Conservation (phyloP, 1,284 basidiomycete genomes). For the Malassezia caprae region DNA sequence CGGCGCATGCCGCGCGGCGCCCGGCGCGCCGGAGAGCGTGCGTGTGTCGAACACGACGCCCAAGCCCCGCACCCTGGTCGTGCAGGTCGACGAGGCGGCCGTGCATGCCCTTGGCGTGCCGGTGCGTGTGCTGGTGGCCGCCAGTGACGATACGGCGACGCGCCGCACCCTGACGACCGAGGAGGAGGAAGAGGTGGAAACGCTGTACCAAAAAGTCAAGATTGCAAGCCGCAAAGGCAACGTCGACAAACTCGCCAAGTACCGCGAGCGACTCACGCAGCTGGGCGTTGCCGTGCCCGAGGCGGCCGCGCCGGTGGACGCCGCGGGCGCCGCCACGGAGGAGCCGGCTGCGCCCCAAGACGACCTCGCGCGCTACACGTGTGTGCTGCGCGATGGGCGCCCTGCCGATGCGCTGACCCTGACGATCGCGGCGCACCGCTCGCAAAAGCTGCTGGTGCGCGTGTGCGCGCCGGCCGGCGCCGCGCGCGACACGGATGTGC, state of each 20-base stretch:
- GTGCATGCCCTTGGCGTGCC: conserved; percentile 1
- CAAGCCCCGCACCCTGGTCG: conserved; percentile 50
- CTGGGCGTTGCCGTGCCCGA: conserved; percentile 47
- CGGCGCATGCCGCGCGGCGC: conserved; percentile 34
- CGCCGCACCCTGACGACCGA: conserved; percentile 49
- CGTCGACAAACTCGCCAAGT: conserved; percentile 52
- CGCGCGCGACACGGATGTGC: conserved; percentile 23
- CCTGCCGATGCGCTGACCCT: conserved; percentile 27
- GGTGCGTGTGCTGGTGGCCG: conserved; percentile 24
- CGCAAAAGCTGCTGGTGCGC: conserved; percentile 36
- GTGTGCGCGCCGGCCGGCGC: conserved; percentile 23
- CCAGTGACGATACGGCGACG: conserved; percentile 41
- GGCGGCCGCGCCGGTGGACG: background rate
- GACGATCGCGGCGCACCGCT: conserved; percentile 30
- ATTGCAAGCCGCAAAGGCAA: conserved; percentile 53
- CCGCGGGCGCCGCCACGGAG: background rate
- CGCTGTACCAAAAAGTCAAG: conserved; percentile 53
- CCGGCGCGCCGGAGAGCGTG: conserved; percentile 36
- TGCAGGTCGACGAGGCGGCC: conserved; percentile 38
- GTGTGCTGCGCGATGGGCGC: conserved; percentile 16
- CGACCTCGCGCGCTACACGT: conserved; percentile 19
- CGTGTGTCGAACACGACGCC: conserved; percentile 51
- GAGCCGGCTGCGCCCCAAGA: background rate
- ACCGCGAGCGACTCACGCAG: conserved; percentile 50
- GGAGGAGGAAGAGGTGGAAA: conserved; percentile 54